Conservation (phyloP, 2,329 filamentous ascomycete species). For the Emmonsiellopsis sp. region DNA sequence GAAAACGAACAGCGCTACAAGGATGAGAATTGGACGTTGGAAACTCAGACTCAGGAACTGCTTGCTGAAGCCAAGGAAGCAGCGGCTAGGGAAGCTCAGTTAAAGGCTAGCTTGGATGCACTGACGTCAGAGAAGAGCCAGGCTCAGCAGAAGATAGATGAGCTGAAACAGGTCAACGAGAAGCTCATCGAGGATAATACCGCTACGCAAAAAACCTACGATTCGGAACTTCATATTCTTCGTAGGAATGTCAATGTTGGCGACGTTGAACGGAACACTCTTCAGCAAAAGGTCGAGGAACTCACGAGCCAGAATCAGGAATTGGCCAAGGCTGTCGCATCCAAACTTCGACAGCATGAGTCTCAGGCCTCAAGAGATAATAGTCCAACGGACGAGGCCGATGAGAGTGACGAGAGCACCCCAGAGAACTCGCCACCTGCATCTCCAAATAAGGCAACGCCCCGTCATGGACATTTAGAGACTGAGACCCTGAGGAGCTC, state of each 20-base stretch:
- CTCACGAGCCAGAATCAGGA: slow-evolving; percentile 83
- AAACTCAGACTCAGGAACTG: slow-evolving; percentile 83
- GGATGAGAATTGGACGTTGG: slow-evolving; percentile 96
- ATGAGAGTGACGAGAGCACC: slow-evolving; percentile 59
- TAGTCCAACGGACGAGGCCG: slow-evolving; percentile 56
- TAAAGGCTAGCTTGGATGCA: slow-evolving; percentile 62
- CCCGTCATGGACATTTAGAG: slow-evolving; percentile 84
- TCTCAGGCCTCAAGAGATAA: slow-evolving; percentile 50
- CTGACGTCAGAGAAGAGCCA: slow-evolving; percentile 66
- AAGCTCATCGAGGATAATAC: slow-evolving; percentile 76
- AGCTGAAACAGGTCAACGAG: slow-evolving; percentile 69
- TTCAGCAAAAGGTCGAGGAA: slow-evolving; percentile 83
- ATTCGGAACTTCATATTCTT: slow-evolving; percentile 76
- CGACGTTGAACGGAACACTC: slow-evolving; percentile 66
- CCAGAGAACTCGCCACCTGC: slow-evolving; percentile 85
- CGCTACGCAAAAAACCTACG: slow-evolving; percentile 68
- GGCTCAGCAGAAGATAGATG: slow-evolving; percentile 80
- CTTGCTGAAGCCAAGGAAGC: slow-evolving; percentile 65
- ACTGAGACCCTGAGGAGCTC: slow-evolving; percentile 93
- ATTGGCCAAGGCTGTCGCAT: slow-evolving; percentile 72
- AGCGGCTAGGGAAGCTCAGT: slow-evolving; percentile 71
- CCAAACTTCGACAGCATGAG: slow-evolving; percentile 60
- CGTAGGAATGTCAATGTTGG: slow-evolving; percentile 70
- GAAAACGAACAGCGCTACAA: slow-evolving; percentile 95
- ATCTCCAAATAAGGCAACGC: slow-evolving; percentile 85